phyloP scores from a whole-genome alignment of 352 stramenopile genomes.

The Phytophthora foliorum region DNA sequence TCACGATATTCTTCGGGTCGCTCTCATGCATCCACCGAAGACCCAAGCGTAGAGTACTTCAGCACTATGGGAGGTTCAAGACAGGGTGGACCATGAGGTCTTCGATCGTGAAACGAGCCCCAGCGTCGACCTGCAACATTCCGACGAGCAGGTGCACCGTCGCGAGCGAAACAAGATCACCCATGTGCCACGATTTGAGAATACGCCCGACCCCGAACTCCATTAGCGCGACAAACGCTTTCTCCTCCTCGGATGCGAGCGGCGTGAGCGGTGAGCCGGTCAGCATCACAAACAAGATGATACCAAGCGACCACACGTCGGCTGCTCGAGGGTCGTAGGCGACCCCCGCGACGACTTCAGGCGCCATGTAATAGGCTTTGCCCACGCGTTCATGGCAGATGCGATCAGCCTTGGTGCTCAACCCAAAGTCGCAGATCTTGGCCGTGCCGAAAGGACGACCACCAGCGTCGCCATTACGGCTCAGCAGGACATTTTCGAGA shows the following conservation, averaged over 20 bases:
- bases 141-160: conserved; percentile 29
- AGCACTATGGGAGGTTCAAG: too few relatives aligned
- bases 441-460: neutral
- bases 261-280: conserved; percentile 50
- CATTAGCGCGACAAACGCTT: conserved; percentile 32
- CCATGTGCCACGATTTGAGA: conserved; percentile 51
- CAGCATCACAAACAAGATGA: conserved; percentile 69
- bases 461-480: conserved; percentile 10
- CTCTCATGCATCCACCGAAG: too few relatives aligned
- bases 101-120: conserved; percentile 35
- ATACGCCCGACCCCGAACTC: conserved; percentile 49
- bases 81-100: conserved; percentile 31
- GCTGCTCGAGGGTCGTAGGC: conserved; percentile 50
- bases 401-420: conserved; percentile 37
- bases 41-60: too few relatives aligned
- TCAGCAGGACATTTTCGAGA: conserved; percentile 68
- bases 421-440: conserved; percentile 58
- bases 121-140: conserved; percentile 44
- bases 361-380: conserved; percentile 69
- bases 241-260: conserved; percentile 38
- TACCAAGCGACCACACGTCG: conserved; percentile 65
- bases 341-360: conserved; percentile 47
- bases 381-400: conserved; percentile 45
- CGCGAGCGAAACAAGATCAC: conserved; percentile 11
- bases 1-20: too few relatives aligned